Conservation (phyloP, 192 early-diverging fungal genomes). For the Gaertneriomyces semiglobifer region DNA sequence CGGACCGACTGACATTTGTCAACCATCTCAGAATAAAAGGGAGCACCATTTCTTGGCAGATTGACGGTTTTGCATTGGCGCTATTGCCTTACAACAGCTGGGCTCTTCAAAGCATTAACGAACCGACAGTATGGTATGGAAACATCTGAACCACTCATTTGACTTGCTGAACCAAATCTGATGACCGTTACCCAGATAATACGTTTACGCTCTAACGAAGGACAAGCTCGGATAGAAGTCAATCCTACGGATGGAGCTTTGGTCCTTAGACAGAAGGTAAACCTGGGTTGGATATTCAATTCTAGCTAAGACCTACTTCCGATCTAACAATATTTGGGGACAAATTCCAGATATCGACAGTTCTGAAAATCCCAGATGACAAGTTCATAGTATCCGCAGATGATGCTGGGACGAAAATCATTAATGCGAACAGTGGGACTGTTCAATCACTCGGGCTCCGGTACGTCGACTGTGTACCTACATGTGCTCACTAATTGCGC, state of each 20-base stretch:
- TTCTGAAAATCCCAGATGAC: conserved; percentile 38
- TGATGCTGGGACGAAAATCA: background rate
- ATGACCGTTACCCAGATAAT: conserved; percentile 42
- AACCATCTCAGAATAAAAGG: too few relatives aligned
- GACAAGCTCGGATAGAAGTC: conserved; percentile 61
- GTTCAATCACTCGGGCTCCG: background rate
- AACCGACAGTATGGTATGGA: too few relatives aligned
- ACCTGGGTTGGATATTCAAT: background rate
- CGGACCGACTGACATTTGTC: too few relatives aligned
- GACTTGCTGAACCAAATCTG: too few relatives aligned
- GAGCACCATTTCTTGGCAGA: too few relatives aligned
- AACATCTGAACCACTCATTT: too few relatives aligned
- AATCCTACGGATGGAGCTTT: conserved; percentile 52
- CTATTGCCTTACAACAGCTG: too few relatives aligned
- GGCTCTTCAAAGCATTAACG: too few relatives aligned
- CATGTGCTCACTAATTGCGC: background rate
- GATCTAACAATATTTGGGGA: background rate
- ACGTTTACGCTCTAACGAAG: conserved; percentile 67
- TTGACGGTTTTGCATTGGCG: too few relatives aligned
- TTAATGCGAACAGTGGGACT: conserved; percentile 1
- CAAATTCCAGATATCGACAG: conserved; percentile 6
- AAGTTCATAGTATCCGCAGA: conserved; percentile 12
- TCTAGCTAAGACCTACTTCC: background rate
- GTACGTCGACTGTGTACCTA: background rate
- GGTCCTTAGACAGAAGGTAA: conserved; percentile 56